Conservation (phyloP, 1,139 yeast genomes). For the Candida sp. region DNA sequence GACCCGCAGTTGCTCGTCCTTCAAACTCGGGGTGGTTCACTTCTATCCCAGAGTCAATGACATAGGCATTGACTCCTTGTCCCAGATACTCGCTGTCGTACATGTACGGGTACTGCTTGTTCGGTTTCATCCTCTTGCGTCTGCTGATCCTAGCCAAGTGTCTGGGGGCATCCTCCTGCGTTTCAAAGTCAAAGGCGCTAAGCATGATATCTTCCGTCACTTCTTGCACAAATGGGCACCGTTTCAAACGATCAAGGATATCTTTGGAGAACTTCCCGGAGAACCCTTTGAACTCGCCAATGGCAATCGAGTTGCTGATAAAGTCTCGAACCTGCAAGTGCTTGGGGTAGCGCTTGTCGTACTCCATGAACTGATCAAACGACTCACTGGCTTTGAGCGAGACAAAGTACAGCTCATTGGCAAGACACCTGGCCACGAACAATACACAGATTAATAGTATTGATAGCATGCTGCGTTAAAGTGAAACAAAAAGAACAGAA, state of each 20-base stretch:
- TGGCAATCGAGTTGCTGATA: slow-evolving; percentile 49
- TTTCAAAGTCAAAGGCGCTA: slow-evolving; percentile 42
- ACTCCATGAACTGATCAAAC: slow-evolving; percentile 42
- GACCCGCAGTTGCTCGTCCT: slow-evolving; percentile 61
- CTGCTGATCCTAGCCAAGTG: slow-evolving; percentile 72
- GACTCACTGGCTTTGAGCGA: slow-evolving; percentile 31
- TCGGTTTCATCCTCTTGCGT: slow-evolving; percentile 32
- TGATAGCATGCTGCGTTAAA: slow-evolving; percentile 1
- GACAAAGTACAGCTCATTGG: slow-evolving; percentile 24
- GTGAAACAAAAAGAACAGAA: not conserved
- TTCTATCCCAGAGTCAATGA: slow-evolving; percentile 80
- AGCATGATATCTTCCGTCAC: slow-evolving; percentile 62
- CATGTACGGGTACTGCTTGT: slow-evolving; percentile 23
- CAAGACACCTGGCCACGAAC: slow-evolving; percentile 3
- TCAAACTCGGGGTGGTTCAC: slow-evolving; percentile 66
- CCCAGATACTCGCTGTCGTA: slow-evolving; percentile 30
- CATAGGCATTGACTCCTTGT: slow-evolving; percentile 66
- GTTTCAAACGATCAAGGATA: slow-evolving; percentile 48
- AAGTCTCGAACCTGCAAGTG: slow-evolving; percentile 43
- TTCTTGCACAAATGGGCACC: slow-evolving; percentile 56
- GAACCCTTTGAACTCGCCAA: slow-evolving; percentile 70
- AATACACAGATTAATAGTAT: not conserved
- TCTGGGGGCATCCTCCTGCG: slow-evolving; percentile 59
- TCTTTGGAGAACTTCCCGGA: slow-evolving; percentile 60
- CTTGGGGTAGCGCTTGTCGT: slow-evolving; percentile 37